Evolutionary conservation across 129 eudicot species (phyloP).

Genomic region (Calendula officinalis): DNA sequence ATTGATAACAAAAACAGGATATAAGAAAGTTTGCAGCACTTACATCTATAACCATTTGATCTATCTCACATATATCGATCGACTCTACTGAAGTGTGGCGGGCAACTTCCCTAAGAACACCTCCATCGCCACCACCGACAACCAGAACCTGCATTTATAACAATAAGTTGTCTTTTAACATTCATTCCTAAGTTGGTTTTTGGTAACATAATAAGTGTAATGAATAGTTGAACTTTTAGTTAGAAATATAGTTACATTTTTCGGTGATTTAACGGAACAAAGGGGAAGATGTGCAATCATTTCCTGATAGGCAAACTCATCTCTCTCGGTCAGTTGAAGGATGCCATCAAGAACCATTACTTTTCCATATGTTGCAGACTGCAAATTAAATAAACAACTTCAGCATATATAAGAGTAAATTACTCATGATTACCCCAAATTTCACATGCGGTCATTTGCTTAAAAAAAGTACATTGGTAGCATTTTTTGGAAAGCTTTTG

Average conservation of each 20-base stretch:
- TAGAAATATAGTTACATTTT: slow-evolving; percentile 49
- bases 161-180: slow-evolving; percentile 4
- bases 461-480: too few species aligned
- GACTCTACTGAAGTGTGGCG: slow-evolving; percentile 83
- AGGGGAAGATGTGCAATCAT: slow-evolving; percentile 98
- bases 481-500: too few species aligned
- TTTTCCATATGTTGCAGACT: slow-evolving; percentile 82
- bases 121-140: slow-evolving; percentile 99
- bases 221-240: not conserved
- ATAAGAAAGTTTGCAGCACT: slow-evolving; percentile 25
- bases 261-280: slow-evolving; percentile 82
- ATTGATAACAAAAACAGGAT: not conserved
- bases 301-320: slow-evolving; percentile 97
- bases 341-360: slow-evolving; percentile 97
- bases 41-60: slow-evolving; percentile 97
- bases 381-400: slow-evolving; percentile 24
- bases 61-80: slow-evolving; percentile 96
- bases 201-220: not conserved
- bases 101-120: slow-evolving; percentile 86
- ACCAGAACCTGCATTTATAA: slow-evolving; percentile 67
- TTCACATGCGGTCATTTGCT: too few species aligned
- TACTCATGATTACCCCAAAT: not conserved
- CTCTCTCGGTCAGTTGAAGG: slow-evolving; percentile 90
- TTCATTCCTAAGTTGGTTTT: not conserved
- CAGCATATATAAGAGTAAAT: slow-evolving; percentile 6